Evolutionary conservation across 2,329 filamentous ascomycete genomes (phyloP).

Genomic region (Aspergillus glaucus): DNA sequence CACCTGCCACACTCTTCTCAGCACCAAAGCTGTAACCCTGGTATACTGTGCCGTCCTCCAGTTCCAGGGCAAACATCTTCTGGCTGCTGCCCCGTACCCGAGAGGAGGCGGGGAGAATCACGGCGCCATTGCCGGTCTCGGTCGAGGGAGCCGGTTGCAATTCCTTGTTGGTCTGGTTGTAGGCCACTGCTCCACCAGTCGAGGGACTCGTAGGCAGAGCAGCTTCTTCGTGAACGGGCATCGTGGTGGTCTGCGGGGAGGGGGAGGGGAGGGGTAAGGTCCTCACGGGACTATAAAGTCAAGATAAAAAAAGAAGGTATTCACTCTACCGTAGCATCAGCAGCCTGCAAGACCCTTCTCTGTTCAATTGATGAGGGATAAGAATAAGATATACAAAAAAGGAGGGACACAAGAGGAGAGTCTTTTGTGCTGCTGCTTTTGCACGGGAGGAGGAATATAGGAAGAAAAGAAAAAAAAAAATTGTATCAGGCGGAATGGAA

Average conservation of each 20-base stretch:
- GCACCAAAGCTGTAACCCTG: slow-evolving; percentile 96
- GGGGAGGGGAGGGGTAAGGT: slow-evolving; percentile 20
- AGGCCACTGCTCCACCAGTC: slow-evolving; percentile 35
- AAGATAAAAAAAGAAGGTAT: slow-evolving; percentile 10
- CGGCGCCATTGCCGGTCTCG: slow-evolving; percentile 25
- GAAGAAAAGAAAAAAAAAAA: slow-evolving; percentile 8
- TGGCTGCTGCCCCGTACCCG: slow-evolving; percentile 49
- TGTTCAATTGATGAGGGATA: neutral
- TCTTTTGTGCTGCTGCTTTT: slow-evolving; percentile 18
- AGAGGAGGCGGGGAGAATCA: slow-evolving; percentile 55
- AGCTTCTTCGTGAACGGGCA: slow-evolving; percentile 26
- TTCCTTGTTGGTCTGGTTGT: slow-evolving; percentile 27
- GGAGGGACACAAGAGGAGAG: slow-evolving; percentile 3
- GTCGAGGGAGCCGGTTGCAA: slow-evolving; percentile 25
- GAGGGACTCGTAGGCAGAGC: slow-evolving; percentile 34
- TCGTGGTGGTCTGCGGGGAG: slow-evolving; percentile 15
- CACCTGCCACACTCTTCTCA: slow-evolving; percentile 86
- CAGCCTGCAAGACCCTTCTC: slow-evolving; percentile 21
- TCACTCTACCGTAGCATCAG: slow-evolving; percentile 36
- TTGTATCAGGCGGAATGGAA: neutral
- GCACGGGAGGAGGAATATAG: slow-evolving; percentile 19
- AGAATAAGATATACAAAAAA: slow-evolving; percentile 7
- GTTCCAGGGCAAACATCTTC: slow-evolving; percentile 75
- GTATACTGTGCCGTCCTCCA: slow-evolving; percentile 84
- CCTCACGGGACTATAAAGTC: slow-evolving; percentile 32